Conservation (phyloP, 495 filamentous ascomycete genomes). For the Podospora conica region DNA sequence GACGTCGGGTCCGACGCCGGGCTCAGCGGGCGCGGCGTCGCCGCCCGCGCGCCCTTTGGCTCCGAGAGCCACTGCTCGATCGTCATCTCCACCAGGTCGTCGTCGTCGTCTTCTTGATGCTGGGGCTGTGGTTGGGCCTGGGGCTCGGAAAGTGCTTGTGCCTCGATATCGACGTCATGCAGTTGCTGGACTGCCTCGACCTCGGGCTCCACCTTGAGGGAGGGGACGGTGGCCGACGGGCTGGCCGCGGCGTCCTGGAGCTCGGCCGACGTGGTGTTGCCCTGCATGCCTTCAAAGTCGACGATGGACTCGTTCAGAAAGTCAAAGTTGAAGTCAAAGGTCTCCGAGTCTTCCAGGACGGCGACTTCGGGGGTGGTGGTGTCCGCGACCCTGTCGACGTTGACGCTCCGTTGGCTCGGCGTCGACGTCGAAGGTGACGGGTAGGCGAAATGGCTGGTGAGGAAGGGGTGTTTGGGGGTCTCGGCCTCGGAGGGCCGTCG, state of each 20-base stretch:
- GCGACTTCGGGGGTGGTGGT: background rate
- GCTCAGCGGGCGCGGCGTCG: background rate
- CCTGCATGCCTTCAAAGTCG: background rate
- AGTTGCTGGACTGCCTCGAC: background rate
- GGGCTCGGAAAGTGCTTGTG: background rate
- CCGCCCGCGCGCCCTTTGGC: constrained; percentile 9
- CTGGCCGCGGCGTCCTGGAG: background rate
- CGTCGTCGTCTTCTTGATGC: constrained; percentile 4
- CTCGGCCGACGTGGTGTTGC: background rate
- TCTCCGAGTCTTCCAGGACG: background rate
- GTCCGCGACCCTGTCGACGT: background rate
- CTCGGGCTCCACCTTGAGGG: background rate
- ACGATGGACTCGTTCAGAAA: constrained; percentile 5
- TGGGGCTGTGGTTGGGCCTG: background rate
- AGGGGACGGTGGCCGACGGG: background rate
- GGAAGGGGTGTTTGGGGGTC: background rate
- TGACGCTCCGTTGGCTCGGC: background rate
- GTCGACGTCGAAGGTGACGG: constrained; percentile 13
- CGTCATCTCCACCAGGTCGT: constrained; percentile 21
- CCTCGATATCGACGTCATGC: background rate
- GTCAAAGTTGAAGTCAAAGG: constrained; percentile 11
- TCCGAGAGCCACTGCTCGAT: constrained; percentile 31
- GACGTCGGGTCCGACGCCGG: background rate
- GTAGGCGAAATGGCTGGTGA: background rate
- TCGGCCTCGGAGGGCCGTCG: background rate